Base-by-base conservation (phyloP, 257 asterid genomes). In the Echium plantagineum region DNA sequence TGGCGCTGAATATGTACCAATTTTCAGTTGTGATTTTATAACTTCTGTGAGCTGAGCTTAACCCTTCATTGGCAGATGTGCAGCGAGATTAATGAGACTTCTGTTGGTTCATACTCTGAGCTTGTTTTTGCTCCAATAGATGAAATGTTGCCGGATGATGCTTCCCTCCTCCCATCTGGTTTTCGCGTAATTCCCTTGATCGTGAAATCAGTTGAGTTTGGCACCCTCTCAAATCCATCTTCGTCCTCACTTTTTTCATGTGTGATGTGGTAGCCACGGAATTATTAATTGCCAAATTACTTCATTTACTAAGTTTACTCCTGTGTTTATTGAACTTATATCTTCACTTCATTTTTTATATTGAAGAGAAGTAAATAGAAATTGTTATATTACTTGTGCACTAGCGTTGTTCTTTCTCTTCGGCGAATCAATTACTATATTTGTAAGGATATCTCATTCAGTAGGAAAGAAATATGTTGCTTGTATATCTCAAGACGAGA, bases 101-200 rank as follows among this genome's bases (percentile, higher is more conserved):
- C 76, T 26, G 74, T 77, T 7, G 95, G 95, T 51, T 73, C 89
- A 26, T 91, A 94, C 64, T 87, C 96, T 66, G 96, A 93, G 85
- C 96, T 93, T 9, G 94, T 93, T 59, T 93, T 93, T 75, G 94
- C 97, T 42, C 94, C 99, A 2, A 89, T 93, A 15, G 96, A 89
- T 52, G 99, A 86, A 68, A 82, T 95, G 16, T 89, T 93, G 52
- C 94, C 95, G 15, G 97, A 93, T 24, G 99, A 93, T 63, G 97
- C 95, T 57, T 91, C 89, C 17, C 28, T 93, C 76, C 84, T 89
- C 38, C 87, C 97, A 12, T 89, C 97, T 46, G 99, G 99, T 15
- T 93, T 93, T 63, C 97, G 89, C 46, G 94, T 93, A 66, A 93
- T 93, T 55, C 96, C 97, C 3, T 67, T 93, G 74, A 97, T 82